phyloP scores from a whole-genome alignment of 345 rosid species.

The Aquilaria yunnanensis region DNA sequence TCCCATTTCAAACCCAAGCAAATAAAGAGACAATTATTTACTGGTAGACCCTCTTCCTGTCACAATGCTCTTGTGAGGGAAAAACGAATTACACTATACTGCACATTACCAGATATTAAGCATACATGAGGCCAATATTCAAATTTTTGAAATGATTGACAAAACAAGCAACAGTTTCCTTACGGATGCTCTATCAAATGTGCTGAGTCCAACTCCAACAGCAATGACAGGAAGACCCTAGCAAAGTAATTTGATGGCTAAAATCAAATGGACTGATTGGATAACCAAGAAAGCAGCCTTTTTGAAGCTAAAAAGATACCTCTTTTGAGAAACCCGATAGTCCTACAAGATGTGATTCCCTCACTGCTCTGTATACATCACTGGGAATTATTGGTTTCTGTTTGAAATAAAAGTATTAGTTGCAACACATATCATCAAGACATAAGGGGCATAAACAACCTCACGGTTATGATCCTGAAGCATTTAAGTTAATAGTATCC shows the following conservation, averaged over 20 bases:
- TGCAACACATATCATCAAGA: no score
- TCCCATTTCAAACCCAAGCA: no score
- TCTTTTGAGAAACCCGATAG: constrained; percentile 86
- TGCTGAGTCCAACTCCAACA: constrained; percentile 84
- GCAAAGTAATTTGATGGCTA: constrained; percentile 3
- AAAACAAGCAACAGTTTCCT: constrained; percentile 18
- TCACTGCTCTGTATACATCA: constrained; percentile 74
- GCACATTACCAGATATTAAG: no score
- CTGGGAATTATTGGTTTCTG: constrained; percentile 87
- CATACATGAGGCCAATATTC: background rate
- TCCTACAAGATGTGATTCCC: constrained; percentile 91
- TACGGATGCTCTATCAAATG: constrained; percentile 93
- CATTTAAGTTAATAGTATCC: no score
- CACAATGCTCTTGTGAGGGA: no score
- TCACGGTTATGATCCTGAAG: background rate
- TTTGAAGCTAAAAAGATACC: constrained; percentile 40
- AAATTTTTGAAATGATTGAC: constrained; percentile 5
- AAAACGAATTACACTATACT: no score
- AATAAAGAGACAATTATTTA: no score
- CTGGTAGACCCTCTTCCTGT: no score
- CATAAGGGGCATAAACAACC: background rate
- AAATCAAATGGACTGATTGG: background rate
- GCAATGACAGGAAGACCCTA: constrained; percentile 97
- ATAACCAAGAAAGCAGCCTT: constrained; percentile 9
- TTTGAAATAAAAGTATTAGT: background rate